Evolutionary conservation across 352 stramenopile genomes (phyloP).

Genomic region (Phytophthora boehmeriae): DNA sequence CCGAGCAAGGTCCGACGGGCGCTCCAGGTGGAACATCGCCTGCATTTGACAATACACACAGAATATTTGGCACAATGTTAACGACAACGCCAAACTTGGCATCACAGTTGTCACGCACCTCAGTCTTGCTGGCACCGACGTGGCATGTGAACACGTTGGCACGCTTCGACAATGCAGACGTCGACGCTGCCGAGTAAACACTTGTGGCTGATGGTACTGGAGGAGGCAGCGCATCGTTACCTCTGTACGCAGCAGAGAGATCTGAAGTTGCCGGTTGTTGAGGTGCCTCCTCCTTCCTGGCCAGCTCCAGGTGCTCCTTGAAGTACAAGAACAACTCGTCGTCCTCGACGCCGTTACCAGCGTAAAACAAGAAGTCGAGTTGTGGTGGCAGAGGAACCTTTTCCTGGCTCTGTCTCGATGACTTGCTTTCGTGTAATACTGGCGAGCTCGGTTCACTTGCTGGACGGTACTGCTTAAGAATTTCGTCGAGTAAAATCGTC

Average conservation of each 20-base stretch:
- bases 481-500: conserved; percentile 64
- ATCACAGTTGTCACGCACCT: conserved; percentile 37
- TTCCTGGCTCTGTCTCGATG: conserved; percentile 16
- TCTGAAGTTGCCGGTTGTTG: conserved; percentile 1
- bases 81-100: not conserved
- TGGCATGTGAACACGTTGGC: conserved; percentile 77
- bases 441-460: conserved; percentile 25
- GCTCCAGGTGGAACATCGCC: conserved; percentile 78
- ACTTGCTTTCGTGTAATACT: conserved; percentile 6
- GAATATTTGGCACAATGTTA: too few species aligned
- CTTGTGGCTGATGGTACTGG: conserved; percentile 12
- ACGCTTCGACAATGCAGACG: conserved; percentile 45
- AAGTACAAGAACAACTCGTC: conserved; percentile 90
- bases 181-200: conserved; percentile 18
- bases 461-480: conserved; percentile 51
- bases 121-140: conserved; percentile 73
- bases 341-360: conserved; percentile 83
- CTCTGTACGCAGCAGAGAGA: conserved; percentile 3
- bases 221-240: conserved; percentile 12
- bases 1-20: conserved; percentile 58
- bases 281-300: conserved; percentile 26
- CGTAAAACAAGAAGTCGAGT: conserved; percentile 88
- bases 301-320: conserved; percentile 59
- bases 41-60: conserved; percentile 20
- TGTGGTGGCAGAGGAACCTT: conserved; percentile 15